Conservation (phyloP, 352 stramenopile genomes). For the Plasmopara muralis region DNA sequence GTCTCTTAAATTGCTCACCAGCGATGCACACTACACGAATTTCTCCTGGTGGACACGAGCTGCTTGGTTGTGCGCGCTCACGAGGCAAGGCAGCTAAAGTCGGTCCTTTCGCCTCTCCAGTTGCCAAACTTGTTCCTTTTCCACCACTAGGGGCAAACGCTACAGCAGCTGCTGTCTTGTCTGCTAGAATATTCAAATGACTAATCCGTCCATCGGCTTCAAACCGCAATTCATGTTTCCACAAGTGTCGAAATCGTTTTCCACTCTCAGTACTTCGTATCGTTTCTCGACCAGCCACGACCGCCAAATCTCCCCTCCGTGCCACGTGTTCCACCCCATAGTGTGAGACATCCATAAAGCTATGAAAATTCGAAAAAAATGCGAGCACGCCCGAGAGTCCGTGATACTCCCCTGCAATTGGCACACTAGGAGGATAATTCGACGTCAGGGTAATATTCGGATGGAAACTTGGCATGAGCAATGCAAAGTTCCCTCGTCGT, state of each 20-base stretch:
- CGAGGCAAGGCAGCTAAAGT: conserved; percentile 47
- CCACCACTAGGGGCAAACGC: conserved; percentile 50
- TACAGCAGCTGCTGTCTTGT: conserved; percentile 70
- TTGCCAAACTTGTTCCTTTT: conserved; percentile 24
- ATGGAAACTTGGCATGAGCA: conserved; percentile 71
- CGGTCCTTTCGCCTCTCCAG: conserved; percentile 35
- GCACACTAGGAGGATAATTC: conserved; percentile 66
- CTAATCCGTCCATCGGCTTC: conserved; percentile 72
- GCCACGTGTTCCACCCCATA: conserved; percentile 66
- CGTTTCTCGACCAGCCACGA: conserved; percentile 74
- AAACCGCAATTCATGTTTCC: conserved; percentile 79
- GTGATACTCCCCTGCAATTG: conserved; percentile 64
- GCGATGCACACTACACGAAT: conserved; percentile 78
- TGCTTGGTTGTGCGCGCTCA: conserved; percentile 50
- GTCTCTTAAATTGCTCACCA: conserved; percentile 33
- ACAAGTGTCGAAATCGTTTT: conserved; percentile 72
- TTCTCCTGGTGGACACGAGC: conserved; percentile 67
- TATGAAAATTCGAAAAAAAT: conserved; percentile 71
- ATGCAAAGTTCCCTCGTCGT: conserved; percentile 72
- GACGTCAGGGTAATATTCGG: conserved; percentile 70
- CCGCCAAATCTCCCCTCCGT: conserved; percentile 59
- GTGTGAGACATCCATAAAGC: conserved; percentile 59
- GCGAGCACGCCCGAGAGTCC: conserved; percentile 52
- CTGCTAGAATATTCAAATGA: conserved; percentile 81
- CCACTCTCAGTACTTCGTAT: conserved; percentile 60